phyloP scores from a whole-genome alignment of 1,139 yeast species.

The Casaregolazyma suthepensis region DNA sequence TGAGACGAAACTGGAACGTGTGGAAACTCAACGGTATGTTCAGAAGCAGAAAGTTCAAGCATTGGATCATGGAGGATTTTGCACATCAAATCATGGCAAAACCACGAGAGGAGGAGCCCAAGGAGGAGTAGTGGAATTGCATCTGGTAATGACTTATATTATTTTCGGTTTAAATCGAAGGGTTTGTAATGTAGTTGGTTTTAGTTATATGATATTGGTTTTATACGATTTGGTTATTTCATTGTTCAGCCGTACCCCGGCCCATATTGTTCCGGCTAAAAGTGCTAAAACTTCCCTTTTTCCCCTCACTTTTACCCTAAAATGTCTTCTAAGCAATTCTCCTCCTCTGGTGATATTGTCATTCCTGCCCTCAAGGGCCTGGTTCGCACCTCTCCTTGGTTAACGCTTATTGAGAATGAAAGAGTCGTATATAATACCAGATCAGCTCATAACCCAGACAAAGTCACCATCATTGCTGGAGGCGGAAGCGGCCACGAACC shows the following conservation, averaged over 20 bases:
- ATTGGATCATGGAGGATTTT: conserved; percentile 7
- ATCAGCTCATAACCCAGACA: conserved; percentile 15
- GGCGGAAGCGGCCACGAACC: conserved; percentile 98
- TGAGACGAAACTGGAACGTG: conserved; percentile 4
- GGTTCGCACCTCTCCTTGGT: conserved; percentile 59
- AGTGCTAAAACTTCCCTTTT: not conserved
- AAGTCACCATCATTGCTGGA: conserved; percentile 66
- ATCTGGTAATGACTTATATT: not conserved
- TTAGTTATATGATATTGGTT: not conserved
- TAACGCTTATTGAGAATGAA: conserved; percentile 59
- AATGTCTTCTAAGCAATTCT: conserved; percentile 30
- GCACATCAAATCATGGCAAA: not conserved
- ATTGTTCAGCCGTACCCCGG: not conserved
- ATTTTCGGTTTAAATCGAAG: not conserved
- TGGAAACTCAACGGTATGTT: conserved; percentile 8
- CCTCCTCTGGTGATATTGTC: conserved; percentile 49
- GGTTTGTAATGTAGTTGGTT: not conserved
- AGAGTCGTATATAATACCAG: conserved; percentile 49
- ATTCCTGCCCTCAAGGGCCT: conserved; percentile 60
- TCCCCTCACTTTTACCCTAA: not conserved
- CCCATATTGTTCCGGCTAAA: not conserved
- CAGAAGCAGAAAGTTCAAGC: conserved; percentile 1
- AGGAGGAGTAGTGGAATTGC: not conserved
- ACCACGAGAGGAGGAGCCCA: not conserved
- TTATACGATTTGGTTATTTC: no score